Evolutionary conservation across 495 filamentous ascomycete species (phyloP), one percentile per base, ranked within the genome.

Genomic region (Cenococcum geophilum): DNA sequence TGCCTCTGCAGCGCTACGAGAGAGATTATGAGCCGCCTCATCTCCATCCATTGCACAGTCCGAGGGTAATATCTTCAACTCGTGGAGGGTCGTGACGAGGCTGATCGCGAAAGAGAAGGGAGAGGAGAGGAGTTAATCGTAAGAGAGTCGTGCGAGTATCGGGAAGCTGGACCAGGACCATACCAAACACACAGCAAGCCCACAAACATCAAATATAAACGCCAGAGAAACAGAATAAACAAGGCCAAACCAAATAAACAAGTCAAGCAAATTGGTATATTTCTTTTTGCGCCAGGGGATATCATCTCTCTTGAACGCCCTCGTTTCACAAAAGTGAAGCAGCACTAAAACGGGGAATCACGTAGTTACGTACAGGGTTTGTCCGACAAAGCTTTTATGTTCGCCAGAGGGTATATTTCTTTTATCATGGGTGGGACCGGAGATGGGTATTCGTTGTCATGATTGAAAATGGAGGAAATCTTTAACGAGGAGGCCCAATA

Each of bases 401-500:
- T 64, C 64, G 65, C 68, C 67, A 60, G 20, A 58, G 65, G 65
- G 65, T 68, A 68, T 68, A 68, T 64, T 68, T 68, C 65, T 64
- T 68, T 68, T 68, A 42, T 16, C 10, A 34, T 57, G 55, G 43
- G 27, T 60, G 35, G 23, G 42, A 50, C 51, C 56, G 51, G 40
- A 59, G 34, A 34, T 45, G 66, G 66, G 66, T 68, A 68, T 68
- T 68, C 62, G 60, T 58, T 68, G 36, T 59, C 48, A 23, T 68
- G 47, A 68, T 51, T 45, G 10, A 18, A 37, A 55, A 22, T 23
- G 20, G 51, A 55, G 59, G 60, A 63, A 55, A 65, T 60, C 56
- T 51, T 70, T 66, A 70, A 68, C 62, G 68, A 59, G 68, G 68
- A 64, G 73, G 73, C 68, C 72, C 73, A 71, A 72, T 73, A 63